phyloP scores from a whole-genome alignment of 345 rosid genomes.

The Gossypium herbaceum region DNA sequence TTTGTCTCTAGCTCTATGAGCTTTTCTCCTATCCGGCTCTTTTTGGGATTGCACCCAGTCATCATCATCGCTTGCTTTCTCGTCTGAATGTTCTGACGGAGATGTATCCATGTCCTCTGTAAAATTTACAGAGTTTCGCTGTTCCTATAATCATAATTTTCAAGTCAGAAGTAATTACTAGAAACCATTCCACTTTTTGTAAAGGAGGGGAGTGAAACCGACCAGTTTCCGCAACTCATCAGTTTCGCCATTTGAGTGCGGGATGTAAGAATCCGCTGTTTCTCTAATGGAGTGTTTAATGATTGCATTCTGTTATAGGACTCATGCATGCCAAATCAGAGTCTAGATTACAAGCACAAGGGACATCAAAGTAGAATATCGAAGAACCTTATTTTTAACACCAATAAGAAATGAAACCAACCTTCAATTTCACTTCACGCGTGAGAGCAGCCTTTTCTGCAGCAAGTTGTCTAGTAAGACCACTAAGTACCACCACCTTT shows the following conservation, averaged over 20 bases:
- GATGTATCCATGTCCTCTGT: conserved; percentile 91
- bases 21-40: conserved; percentile 33
- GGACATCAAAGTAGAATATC: conserved; percentile 6
- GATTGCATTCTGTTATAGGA: conserved; percentile 31
- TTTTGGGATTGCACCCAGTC: conserved; percentile 35
- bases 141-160: conserved; percentile 30
- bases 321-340: neutral
- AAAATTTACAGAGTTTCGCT: conserved; percentile 40
- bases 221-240: conserved; percentile 56
- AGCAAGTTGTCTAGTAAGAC: conserved; percentile 55
- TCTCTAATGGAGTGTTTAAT: conserved; percentile 33
- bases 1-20: conserved; percentile 29
- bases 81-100: conserved; percentile 60
- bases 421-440: conserved; percentile 65
- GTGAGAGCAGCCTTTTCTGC: conserved; percentile 59
- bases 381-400: neutral
- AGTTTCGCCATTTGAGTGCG: conserved; percentile 23
- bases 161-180: neutral
- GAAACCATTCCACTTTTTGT: neutral
- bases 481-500: conserved; percentile 56
- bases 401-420: conserved; percentile 23
- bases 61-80: conserved; percentile 41
- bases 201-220: neutral
- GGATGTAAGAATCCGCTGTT: conserved; percentile 16
- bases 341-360: neutral